Evolutionary conservation across 805 yeast genomes (phyloP), one percentile per base, ranked within the genome.

Genomic region (Wickerhamiella kazuoi): DNA sequence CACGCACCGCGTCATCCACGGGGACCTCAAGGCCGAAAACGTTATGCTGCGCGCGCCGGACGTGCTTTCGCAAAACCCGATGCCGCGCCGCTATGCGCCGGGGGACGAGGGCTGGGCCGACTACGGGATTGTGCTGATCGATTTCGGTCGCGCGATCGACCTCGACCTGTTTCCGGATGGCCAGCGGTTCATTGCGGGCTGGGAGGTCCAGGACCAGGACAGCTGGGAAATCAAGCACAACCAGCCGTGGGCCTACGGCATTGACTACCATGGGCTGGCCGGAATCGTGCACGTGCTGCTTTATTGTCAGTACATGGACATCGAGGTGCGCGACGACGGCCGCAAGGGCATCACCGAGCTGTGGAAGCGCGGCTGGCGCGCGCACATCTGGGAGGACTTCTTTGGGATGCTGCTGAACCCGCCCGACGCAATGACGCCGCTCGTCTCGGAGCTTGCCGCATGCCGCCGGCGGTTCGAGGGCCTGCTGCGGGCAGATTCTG

Each of bases 191-290:
- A 56, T 62, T 31, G 67, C 78, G 16, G 64, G 69, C 46, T 74
- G 79, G 75, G 63, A 65, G 23, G 60, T 73, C 1, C 79, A 75
- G 44, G 36, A 28, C 9, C 79, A 72, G 45, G 93, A 79, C 47
- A 81, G 93, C 51, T 71, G 72, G 3, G 82, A 77, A 48, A 72
- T 80, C 74, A 60, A 72, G 39, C 56, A 67, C 3, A 61, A 67
- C 3, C 50, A 62, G 37, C 68, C 78, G 0, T 84, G 94, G 93
- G 69, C 71, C 2, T 80, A 68, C 50, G 83, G 84, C 52, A 75
- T 77, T 3, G 96, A 84, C 57, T 82, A 82, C 52, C 79, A 69
- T 54, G 94, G 94, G 0, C 45, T 81, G 16, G 95, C 94, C 0
- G 69, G 74, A 26, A 69, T 79, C 0, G 61, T 82, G 2, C 87